phyloP scores from a whole-genome alignment of 257 asterid genomes.

The Gentiana dahurica region DNA sequence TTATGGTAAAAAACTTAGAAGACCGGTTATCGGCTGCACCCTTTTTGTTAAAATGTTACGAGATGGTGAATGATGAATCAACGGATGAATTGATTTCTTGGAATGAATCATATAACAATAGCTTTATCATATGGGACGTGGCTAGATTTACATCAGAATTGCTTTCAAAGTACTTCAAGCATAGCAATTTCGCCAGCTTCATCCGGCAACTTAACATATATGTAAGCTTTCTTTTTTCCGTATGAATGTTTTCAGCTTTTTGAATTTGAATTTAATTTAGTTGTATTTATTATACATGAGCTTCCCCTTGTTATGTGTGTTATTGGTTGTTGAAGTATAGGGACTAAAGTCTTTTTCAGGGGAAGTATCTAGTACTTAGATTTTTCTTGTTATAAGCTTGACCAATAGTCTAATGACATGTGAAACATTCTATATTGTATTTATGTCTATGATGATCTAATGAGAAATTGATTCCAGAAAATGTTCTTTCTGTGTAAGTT shows the following conservation, averaged over 20 bases:
- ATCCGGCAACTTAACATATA: conserved; percentile 89
- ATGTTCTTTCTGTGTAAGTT: no score
- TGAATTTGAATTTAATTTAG: background rate
- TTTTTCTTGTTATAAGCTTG: no score
- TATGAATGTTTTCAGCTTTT: background rate
- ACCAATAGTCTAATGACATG: no score
- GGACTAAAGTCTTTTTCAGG: no score
- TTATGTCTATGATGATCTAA: no score
- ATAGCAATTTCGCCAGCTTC: conserved; percentile 83
- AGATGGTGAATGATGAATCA: conserved; percentile 78
- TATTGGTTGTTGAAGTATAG: no score
- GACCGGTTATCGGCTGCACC: conserved; percentile 73
- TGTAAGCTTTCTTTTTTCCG: conserved; percentile 31
- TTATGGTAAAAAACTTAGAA: conserved; percentile 79
- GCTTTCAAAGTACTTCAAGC: conserved; percentile 90
- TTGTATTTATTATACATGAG: no score
- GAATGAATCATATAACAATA: conserved; percentile 39
- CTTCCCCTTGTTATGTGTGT: no score
- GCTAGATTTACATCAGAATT: conserved; percentile 50
- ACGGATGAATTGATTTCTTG: conserved; percentile 79
- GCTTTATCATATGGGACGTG: conserved; percentile 72
- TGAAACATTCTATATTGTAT: no score
- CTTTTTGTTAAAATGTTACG: conserved; percentile 75
- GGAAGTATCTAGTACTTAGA: no score
- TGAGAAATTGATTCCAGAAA: no score